Evolutionary conservation across 2,329 filamentous ascomycete species (phyloP), one percentile per base, ranked within the genome.

Genomic region (Arthroderma uncinatum): DNA sequence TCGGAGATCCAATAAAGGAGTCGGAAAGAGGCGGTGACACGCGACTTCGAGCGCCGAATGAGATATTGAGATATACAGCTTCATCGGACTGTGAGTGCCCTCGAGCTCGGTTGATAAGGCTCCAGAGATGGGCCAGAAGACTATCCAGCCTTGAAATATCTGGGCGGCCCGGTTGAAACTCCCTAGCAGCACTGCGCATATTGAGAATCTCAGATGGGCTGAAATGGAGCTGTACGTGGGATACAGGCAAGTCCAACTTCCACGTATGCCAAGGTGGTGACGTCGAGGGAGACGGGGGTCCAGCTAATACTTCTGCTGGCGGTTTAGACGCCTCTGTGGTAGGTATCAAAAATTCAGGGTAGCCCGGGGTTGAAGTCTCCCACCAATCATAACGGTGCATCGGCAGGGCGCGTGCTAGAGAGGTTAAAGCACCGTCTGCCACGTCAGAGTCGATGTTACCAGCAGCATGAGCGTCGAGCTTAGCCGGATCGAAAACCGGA

Each of bases 91-190:
- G 21, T 30, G 25, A 19, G 10, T 28, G 44, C 12, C 28, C 28
- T 12, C 44, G 44, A 0, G 77, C 73, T 5, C 70, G 71, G 57
- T 71, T 75, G 57, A 79, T 72, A 0, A 69, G 62, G 1, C 68
- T 66, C 74, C 74, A 79, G 14, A 78, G 58, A 57, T 79, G 75
- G 0, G 76, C 76, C 3, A 79, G 62, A 0, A 76, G 60, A 0
- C 74, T 71, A 48, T 79, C 77, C 10, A 74, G 73, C 36, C 74
- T 70, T 5, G 73, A 77, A 14, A 76, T 63, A n/a, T n/a, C n/a
- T n/a, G n/a, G n/a, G 14, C 59, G 52, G 2, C 59, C 48, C 9
- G 57, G 28, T n/a, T n/a, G n/a, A n/a, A n/a, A n/a, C n/a, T n/a
- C n/a, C n/a, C n/a, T n/a, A n/a, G n/a, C n/a, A 12, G 33, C 40